Evolutionary conservation across 768 basidiomycete species (phyloP), one percentile per base, ranked within the genome.

Genomic region (Psilocybe tampanensis): DNA sequence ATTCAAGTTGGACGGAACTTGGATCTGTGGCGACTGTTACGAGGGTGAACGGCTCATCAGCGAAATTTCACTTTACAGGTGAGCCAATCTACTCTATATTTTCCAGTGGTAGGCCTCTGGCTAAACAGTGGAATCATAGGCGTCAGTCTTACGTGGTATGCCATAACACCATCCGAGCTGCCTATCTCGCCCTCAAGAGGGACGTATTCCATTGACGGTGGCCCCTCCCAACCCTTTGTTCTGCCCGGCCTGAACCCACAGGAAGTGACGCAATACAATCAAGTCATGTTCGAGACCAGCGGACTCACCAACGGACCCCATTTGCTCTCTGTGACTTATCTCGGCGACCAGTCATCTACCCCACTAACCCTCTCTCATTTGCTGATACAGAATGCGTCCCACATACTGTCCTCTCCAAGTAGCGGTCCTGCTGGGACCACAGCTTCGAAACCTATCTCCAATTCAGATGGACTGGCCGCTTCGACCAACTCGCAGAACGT

Each of bases 191-290:
- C 55, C 9, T 57, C 68, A 17, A n/a, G 41, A 12, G 68, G 60
- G 2, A 61, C 55, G 3, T 70, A 64, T 26, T 55, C 65, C 22
- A 60, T 70, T 17, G 69, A 70, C 56, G 64, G 62, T 9, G 59
- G 52, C 18, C 15, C 52, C 3, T 23, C 52, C 15, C 52, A 44
- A 22, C 36, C 55, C 11, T 63, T 68, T 39, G 48, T 54, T 15
- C 52, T 70, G 8, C 58, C 53, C 26, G 59, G 63, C 8, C 49
- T 65, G 13, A 18, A 48, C 13, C 22, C 23, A 1, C 39, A 50
- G 6, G 24, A 52, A 11, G 15, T 47, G 2, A 60, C 63, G 7
- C 29, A 44, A 9, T 62, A 61, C 52, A 66, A 66, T 53, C 63
- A 68, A 32, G 39, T 52, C 24, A 36, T 68, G 15, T 67, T 70